Percentiles rank a stretch among this genome's conserved stretches.
Evolutionary conservation across 441 rosid genomes (phyloP).

Genomic region (Geranium incanum): DNA sequence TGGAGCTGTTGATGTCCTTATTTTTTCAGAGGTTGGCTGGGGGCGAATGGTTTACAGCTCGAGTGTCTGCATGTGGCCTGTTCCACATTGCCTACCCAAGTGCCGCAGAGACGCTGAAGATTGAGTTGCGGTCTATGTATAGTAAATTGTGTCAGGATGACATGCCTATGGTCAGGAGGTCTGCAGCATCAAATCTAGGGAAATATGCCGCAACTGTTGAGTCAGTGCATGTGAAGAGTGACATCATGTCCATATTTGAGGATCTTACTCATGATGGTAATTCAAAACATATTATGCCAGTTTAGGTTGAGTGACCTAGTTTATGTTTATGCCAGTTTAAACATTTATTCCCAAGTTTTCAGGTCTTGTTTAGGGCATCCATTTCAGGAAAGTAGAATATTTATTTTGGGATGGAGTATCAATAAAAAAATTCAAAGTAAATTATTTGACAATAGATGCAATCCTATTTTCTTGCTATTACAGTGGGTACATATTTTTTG

Average conservation of each 20-base stretch:
- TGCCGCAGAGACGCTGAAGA: constrained; percentile 56
- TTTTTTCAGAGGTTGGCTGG: constrained; percentile 62
- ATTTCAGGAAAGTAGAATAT: too few species aligned
- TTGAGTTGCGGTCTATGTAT: constrained; percentile 65
- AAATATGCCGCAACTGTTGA: constrained; percentile 93
- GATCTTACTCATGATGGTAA: constrained; percentile 86
- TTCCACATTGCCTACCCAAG: constrained; percentile 84
- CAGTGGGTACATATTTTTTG: too few species aligned
- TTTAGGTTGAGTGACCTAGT: not conserved
- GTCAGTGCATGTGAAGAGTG: constrained; percentile 57
- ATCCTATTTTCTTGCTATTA: too few species aligned
- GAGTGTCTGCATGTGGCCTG: constrained; percentile 85
- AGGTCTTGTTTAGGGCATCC: too few species aligned
- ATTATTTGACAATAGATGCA: too few species aligned
- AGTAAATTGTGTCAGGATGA: constrained; percentile 84
- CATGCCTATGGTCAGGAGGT: constrained; percentile 99
- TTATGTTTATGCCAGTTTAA: not conserved
- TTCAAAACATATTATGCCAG: not conserved
- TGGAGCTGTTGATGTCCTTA: not conserved
- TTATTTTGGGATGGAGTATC: too few species aligned
- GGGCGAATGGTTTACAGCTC: constrained; percentile 96
- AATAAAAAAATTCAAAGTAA: too few species aligned
- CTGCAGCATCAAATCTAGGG: constrained; percentile 86
- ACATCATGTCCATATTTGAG: constrained; percentile 81
- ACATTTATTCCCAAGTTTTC: too few species aligned